Percentiles rank a stretch among this genome's conserved stretches.
Evolutionary conservation across 2,329 filamentous ascomycete species (phyloP).

Genomic region (Apiospora rasikravindrae): DNA sequence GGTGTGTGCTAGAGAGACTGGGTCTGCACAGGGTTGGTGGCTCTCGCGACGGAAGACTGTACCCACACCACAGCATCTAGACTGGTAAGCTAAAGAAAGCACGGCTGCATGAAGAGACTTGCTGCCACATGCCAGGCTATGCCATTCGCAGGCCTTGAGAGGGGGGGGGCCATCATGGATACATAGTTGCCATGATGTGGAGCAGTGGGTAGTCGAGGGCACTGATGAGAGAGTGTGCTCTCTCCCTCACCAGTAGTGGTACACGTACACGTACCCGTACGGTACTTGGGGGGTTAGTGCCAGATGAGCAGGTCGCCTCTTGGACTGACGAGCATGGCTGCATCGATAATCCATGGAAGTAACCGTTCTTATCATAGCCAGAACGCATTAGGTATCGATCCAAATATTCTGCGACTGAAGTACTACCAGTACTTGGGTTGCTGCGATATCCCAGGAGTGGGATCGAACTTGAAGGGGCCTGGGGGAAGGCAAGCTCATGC

Average conservation of each 20-base stretch:
- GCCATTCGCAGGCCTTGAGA: background rate
- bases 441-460: conserved; percentile 5
- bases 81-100: conserved; percentile 16
- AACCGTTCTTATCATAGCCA: conserved; percentile 11
- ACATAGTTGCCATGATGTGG: conserved; percentile 6
- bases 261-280: conserved; percentile 12
- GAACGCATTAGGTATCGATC: conserved; percentile 15
- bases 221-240: background rate
- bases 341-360: conserved; percentile 13
- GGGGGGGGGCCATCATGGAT: conserved; percentile 2
- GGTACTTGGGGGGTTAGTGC: conserved; percentile 7
- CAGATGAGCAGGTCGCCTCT: background rate
- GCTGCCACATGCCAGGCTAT: conserved; percentile 18
- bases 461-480: background rate
- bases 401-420: conserved; percentile 13
- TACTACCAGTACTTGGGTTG: background rate
- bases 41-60: conserved; percentile 18
- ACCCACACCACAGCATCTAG: conserved; percentile 17
- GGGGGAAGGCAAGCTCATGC: conserved; percentile 14
- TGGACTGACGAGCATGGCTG: conserved; percentile 15
- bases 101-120: conserved; percentile 19
- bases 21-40: conserved; percentile 19
- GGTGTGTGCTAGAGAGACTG: conserved; percentile 19
- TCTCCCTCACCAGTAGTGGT: background rate
- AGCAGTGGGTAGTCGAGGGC: conserved; percentile 3